Base-by-base conservation (phyloP, 148 eudicot species). In the Suaeda aralocaspica region DNA sequence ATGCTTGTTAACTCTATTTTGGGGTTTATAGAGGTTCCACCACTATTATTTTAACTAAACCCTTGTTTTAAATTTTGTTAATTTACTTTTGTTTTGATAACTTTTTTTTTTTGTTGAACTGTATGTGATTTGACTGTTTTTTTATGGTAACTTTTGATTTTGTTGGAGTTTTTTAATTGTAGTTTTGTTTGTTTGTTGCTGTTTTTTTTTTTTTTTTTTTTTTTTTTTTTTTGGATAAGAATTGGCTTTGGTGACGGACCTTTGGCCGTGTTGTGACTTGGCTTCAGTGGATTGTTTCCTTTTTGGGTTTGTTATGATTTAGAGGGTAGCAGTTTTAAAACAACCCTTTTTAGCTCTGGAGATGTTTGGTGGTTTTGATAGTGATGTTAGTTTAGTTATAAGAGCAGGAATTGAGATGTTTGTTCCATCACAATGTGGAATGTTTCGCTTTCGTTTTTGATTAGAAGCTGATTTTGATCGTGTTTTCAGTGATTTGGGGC, bases 1-100 rank as follows among this genome's bases (percentile, higher is more conserved):
- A 93, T 93, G 98, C 87, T 93, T 88, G 98, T 93, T 33, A 93
- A 93, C 72, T 90, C 98, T 66, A 91, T 96, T 86, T 89, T 94
- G 59, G 97, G 91, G 64, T 91, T 91, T 79, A 91, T 86, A 89
- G 80, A 80, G 99, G 99, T 52, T 29, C 11, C 13, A 9, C 66
- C 57, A 56, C 19, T 49, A 42, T 3, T 55, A 34, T n/a, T 73
- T 69, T n/a, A n/a, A n/a, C n/a, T n/a, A n/a, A n/a, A n/a, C n/a
- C 24, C n/a, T 12, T 55, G 29, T 58, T 76, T 48, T 31, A 52
- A n/a, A n/a, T n/a, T n/a, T 49, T 66, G 48, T 30, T 71, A 78
- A 81, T 59, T 55, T 22, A 6, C 58, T 44, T 70, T 77, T 24
- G 67, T 55, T 52, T 64, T 57, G 36, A n/a, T n/a, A n/a, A n/a